Evolutionary conservation across 371 early-diverging fungal species (phyloP).

Genomic region (Conidiobolus incongruus): DNA sequence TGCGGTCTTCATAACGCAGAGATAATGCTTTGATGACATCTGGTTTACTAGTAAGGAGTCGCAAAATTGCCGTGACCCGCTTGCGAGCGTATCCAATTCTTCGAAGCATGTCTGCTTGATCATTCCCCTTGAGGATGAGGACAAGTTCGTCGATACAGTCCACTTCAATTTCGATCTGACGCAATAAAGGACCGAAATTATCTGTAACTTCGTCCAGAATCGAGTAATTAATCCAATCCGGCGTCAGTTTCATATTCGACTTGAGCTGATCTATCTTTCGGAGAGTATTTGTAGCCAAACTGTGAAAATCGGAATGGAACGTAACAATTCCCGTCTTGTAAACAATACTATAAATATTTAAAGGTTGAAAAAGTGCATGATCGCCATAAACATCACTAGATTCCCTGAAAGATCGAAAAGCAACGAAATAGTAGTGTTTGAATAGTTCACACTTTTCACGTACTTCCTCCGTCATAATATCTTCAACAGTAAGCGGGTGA

Average conservation of each 20-base stretch:
- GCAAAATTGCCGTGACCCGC: constrained; percentile 41
- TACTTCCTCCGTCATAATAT: too few relatives aligned
- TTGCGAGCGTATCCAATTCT: constrained; percentile 69
- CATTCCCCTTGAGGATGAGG: constrained; percentile 65
- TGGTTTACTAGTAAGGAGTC: constrained; percentile 50
- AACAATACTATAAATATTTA: constrained; percentile 64
- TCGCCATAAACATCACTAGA: too few relatives aligned
- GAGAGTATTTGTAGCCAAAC: constrained; percentile 49
- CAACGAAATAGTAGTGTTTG: too few relatives aligned
- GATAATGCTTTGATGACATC: constrained; percentile 60
- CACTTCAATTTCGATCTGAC: constrained; percentile 62
- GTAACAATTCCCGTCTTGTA: constrained; percentile 52
- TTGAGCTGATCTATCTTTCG: constrained; percentile 42
- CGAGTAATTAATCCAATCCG: constrained; percentile 79
- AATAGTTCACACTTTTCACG: too few relatives aligned
- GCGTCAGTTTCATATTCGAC: constrained; percentile 17
- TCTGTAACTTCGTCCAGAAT: constrained; percentile 70
- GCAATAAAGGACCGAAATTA: constrained; percentile 52
- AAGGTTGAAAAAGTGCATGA: constrained; percentile 54
- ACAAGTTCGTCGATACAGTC: constrained; percentile 81
- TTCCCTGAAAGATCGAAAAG: constrained; percentile 59
- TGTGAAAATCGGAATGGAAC: constrained; percentile 46
- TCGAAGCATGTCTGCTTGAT: constrained; percentile 68
- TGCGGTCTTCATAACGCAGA: constrained; percentile 39
- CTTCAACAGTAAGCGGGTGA: too few relatives aligned